Percentiles rank a stretch among this genome's conserved stretches.
Evolutionary conservation across 331 rosid species (phyloP).

Genomic region (Malus hybrid): DNA sequence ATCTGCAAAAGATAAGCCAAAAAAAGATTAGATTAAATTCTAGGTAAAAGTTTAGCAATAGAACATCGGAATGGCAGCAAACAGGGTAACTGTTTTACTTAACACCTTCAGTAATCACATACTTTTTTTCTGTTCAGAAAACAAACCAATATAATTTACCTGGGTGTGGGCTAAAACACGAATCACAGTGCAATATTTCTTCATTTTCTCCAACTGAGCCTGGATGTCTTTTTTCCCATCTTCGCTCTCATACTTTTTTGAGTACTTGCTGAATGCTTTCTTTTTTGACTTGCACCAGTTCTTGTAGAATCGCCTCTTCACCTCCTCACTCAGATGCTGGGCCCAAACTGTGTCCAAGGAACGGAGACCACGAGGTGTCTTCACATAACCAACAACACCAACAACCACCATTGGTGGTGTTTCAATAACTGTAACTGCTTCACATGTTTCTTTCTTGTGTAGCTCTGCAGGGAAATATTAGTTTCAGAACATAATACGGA

Average conservation of each 20-base stretch:
- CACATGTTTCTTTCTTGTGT: constrained; percentile 79
- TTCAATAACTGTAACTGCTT: constrained; percentile 69
- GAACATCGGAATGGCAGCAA: neutral
- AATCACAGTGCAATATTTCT: constrained; percentile 52
- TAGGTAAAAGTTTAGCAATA: neutral
- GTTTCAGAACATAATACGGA: neutral
- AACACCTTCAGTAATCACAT: neutral
- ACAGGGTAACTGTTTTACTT: neutral
- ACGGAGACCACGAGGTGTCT: constrained; percentile 60
- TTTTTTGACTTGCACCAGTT: constrained; percentile 70
- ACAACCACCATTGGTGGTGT: constrained; percentile 58
- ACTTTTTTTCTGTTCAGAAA: neutral
- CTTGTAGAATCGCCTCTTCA: constrained; percentile 56
- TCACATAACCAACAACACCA: constrained; percentile 67
- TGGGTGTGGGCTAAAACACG: constrained; percentile 82
- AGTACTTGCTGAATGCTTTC: constrained; percentile 54
- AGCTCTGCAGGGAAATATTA: constrained; percentile 34
- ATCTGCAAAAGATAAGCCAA: constrained; percentile 30
- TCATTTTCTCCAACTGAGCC: constrained; percentile 50
- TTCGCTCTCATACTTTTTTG: constrained; percentile 43
- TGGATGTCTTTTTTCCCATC: constrained; percentile 53
- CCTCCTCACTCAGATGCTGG: constrained; percentile 64
- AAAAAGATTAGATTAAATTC: neutral
- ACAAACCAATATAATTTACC: constrained; percentile 23
- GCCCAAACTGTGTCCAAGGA: constrained; percentile 60